Conservation (phyloP, 177 flowering plant genomes). For the Vitis hybrid region DNA sequence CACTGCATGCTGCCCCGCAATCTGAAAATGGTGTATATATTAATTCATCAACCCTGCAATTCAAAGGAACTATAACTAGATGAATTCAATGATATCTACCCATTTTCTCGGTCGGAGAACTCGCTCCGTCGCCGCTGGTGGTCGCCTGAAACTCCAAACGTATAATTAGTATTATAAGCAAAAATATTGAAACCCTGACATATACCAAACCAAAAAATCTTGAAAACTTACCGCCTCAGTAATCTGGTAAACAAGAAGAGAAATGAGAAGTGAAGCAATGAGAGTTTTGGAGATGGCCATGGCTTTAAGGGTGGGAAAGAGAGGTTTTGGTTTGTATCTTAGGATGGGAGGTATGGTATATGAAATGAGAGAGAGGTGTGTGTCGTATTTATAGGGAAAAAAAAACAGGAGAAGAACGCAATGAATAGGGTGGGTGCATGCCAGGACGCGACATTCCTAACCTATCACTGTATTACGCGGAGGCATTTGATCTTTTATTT, state of each 20-base stretch:
- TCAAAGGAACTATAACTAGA: not conserved
- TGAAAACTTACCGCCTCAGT: slow-evolving; percentile 7
- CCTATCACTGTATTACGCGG: too few relatives aligned
- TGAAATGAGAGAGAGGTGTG: too few relatives aligned
- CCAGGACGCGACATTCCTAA: not conserved
- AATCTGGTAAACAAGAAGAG: slow-evolving; percentile 6
- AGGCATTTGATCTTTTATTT: too few relatives aligned
- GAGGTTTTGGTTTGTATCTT: not conserved
- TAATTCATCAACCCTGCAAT: not conserved
- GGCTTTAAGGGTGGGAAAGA: not conserved
- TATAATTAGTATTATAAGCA: too few relatives aligned
- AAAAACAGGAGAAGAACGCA: not conserved
- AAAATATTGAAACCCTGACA: too few relatives aligned
- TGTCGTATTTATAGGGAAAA: not conserved
- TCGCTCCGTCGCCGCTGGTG: too few relatives aligned
- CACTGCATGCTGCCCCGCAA: slow-evolving; percentile 41
- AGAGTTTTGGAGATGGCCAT: slow-evolving; percentile 32
- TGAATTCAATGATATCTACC: too few relatives aligned
- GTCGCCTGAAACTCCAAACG: too few relatives aligned
- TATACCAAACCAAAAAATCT: too few relatives aligned
- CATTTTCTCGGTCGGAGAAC: too few relatives aligned
- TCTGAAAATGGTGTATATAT: slow-evolving; percentile 17
- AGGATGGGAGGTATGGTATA: not conserved
- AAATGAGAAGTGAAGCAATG: slow-evolving; percentile 20
- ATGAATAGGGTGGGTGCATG: not conserved